Conservation (phyloP, 163 green algal species). For the Scenedesmus sp. region DNA sequence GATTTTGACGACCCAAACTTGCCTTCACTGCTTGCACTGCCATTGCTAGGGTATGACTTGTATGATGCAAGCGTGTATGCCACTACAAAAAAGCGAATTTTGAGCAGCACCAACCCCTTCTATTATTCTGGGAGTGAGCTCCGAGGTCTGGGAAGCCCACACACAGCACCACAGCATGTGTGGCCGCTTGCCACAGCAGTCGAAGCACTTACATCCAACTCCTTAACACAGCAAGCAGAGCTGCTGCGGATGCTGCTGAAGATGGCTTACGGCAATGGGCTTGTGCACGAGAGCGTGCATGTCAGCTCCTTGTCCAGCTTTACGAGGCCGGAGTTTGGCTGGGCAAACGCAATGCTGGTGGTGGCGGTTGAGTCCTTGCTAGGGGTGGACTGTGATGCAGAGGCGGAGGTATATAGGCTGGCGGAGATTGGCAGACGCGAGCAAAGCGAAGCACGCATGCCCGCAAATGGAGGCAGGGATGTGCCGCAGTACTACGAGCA, state of each 20-base stretch:
- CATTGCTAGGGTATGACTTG: slow-evolving; percentile 69
- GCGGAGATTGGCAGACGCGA: neutral
- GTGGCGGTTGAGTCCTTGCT: slow-evolving; percentile 60
- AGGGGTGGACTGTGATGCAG: slow-evolving; percentile 57
- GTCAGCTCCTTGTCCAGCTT: slow-evolving; percentile 46
- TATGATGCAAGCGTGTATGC: slow-evolving; percentile 52
- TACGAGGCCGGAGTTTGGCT: slow-evolving; percentile 70
- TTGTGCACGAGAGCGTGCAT: slow-evolving; percentile 77
- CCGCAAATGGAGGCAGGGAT: slow-evolving; percentile 51
- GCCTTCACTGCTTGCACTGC: slow-evolving; percentile 74
- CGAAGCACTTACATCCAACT: slow-evolving; percentile 59
- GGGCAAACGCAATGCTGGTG: slow-evolving; percentile 77
- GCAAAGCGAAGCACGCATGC: neutral
- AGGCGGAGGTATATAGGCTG: slow-evolving; percentile 58
- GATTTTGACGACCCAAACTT: slow-evolving; percentile 81
- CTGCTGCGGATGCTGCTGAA: slow-evolving; percentile 56
- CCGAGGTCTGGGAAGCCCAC: slow-evolving; percentile 66
- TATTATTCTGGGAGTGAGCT: slow-evolving; percentile 62
- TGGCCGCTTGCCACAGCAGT: slow-evolving; percentile 73
- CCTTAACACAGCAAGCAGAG: slow-evolving; percentile 10
- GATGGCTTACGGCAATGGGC: slow-evolving; percentile 58
- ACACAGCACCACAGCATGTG: slow-evolving; percentile 65
- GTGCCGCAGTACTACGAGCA: slow-evolving; percentile 57
- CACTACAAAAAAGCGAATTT: slow-evolving; percentile 33
- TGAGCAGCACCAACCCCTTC: slow-evolving; percentile 54